These are phyloP conservation scores for Rhodocollybia butyracea DNA, from an alignment of 768 basidiomycete species.

Conservation along the genomic window DNA sequence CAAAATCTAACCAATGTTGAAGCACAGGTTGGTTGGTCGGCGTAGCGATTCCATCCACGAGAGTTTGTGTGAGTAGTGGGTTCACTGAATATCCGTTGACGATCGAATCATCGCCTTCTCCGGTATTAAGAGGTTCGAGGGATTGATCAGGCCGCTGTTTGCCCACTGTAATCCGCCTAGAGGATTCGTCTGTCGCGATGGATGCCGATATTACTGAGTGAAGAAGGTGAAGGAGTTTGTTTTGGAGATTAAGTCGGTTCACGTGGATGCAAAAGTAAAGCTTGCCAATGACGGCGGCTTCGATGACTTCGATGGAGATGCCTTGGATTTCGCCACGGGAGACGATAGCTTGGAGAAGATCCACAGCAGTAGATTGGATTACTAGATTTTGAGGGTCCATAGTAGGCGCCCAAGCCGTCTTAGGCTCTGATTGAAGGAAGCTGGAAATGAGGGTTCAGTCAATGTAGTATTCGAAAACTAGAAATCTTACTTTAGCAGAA, in stretches of 20 bases:
- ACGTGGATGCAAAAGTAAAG: conserved; percentile 72
- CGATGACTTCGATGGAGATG: conserved; percentile 56
- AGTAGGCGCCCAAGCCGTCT: conserved; percentile 34
- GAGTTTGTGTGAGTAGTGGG: conserved; percentile 70
- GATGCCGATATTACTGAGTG: conserved; percentile 80
- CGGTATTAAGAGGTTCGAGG: background rate
- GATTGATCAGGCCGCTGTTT: conserved; percentile 3
- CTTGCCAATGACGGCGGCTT: conserved; percentile 70
- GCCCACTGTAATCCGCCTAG: conserved; percentile 10
- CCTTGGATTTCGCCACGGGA: conserved; percentile 77
- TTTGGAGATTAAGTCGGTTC: conserved; percentile 78
- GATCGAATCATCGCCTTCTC: background rate
- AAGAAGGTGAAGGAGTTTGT: conserved; percentile 87
- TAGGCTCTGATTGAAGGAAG: conserved; percentile 78
- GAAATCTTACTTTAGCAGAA: conserved; percentile 62
- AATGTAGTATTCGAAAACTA: background rate
- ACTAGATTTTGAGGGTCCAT: conserved; percentile 61
- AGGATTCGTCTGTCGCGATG: conserved; percentile 30
- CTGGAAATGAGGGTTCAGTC: conserved; percentile 33
- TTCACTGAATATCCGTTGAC: conserved; percentile 49
- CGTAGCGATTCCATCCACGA: conserved; percentile 76
- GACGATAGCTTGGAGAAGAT: conserved; percentile 79
- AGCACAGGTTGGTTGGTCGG: conserved; percentile 73
- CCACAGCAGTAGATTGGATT: conserved; percentile 74
- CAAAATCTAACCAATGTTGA: conserved; percentile 96